Evolutionary conservation across 176 grass and related monocot genomes (phyloP).

Genomic region (Hordeum vulgare): MorexV3_pseudomolecules_assembly NC_058523.1:383804423-383804922

Average conservation of each 20-base stretch:
- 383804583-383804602: slow-evolving; percentile 70
- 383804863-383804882: neutral
- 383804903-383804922: neutral
- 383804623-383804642: slow-evolving; percentile 33
- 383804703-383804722: neutral
- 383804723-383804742: neutral
- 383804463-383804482: slow-evolving; percentile 41
- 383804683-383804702: neutral
- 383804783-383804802: neutral
- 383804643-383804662: neutral
- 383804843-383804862: slow-evolving; percentile 18
- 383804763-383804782: neutral
- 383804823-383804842: slow-evolving; percentile 8
- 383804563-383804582: slow-evolving; percentile 67
- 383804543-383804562: slow-evolving; percentile 83
- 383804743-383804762: neutral
- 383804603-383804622: slow-evolving; percentile 66
- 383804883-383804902: slow-evolving; percentile 4
- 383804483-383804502: slow-evolving; percentile 45
- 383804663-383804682: neutral
- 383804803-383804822: neutral
- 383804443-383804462: slow-evolving; percentile 79
- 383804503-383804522: slow-evolving; percentile 64
- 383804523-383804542: slow-evolving; percentile 64
- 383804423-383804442: slow-evolving; percentile 72